Percentiles rank a stretch among this genome's conserved stretches.
Conservation (phyloP, 2,329 filamentous ascomycete genomes). For the Cladophialophora carrionii region DNA sequence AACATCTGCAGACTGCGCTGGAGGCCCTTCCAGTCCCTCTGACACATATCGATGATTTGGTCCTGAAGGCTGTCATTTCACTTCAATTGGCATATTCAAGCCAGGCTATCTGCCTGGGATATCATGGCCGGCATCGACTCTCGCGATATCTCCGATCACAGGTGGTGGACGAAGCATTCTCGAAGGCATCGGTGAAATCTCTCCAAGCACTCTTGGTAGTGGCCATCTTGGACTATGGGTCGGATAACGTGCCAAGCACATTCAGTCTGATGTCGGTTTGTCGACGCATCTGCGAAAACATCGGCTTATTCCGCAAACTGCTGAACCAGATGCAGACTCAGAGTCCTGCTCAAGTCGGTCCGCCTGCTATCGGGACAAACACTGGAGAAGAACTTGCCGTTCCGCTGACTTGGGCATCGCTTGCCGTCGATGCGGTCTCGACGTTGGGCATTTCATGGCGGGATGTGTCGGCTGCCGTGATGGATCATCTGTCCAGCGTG, state of each 20-base stretch:
- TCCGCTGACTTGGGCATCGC: conserved; percentile 33
- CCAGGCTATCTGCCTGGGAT: conserved; percentile 37
- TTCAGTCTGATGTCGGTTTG: conserved; percentile 37
- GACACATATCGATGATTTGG: conserved; percentile 35
- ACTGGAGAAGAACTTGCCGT: conserved; percentile 34
- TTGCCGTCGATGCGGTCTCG: conserved; percentile 34
- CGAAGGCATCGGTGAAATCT: conserved; percentile 34
- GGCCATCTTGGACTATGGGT: conserved; percentile 36
- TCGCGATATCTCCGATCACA: conserved; percentile 33
- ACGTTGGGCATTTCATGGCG: conserved; percentile 37
- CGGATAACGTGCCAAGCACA: conserved; percentile 37
- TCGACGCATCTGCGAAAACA: conserved; percentile 36
- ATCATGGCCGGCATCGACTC: conserved; percentile 35
- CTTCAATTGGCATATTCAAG: conserved; percentile 37
- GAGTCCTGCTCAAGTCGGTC: conserved; percentile 35
- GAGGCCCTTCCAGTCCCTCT: conserved; percentile 29
- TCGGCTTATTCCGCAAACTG: conserved; percentile 37
- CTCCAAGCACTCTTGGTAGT: conserved; percentile 38
- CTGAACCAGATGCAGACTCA: conserved; percentile 34
- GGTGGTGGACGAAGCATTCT: conserved; percentile 36
- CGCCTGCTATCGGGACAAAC: conserved; percentile 32
- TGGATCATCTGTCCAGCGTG: conserved; percentile 37
- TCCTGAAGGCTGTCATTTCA: conserved; percentile 36
- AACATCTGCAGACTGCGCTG: conserved; percentile 32
- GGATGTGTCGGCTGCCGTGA: conserved; percentile 36